These are phyloP conservation scores for Botrytis pseudocinerea DNA, from an alignment of 2,329 filamentous ascomycete species.

Conservation along the genomic window DNA sequence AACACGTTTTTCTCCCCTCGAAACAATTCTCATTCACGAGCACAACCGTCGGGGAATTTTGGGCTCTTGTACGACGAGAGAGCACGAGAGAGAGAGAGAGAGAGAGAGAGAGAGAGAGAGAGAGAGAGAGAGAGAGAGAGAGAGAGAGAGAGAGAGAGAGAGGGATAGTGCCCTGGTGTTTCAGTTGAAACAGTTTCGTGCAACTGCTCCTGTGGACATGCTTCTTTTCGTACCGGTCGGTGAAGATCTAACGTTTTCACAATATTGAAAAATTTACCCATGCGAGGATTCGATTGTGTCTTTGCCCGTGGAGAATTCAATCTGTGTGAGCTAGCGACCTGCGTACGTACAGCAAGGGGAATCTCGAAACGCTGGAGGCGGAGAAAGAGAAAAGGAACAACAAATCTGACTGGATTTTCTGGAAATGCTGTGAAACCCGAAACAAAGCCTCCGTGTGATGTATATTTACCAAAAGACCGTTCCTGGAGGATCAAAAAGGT, in stretches of 20 bases:
- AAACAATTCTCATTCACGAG: not conserved
- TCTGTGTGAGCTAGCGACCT: not conserved
- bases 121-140: not conserved
- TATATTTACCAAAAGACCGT: not conserved
- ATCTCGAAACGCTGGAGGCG: not conserved
- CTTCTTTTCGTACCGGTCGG: not conserved
- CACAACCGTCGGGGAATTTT: not conserved
- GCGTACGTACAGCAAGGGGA: not conserved
- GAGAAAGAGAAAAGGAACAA: not conserved
- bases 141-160: too few relatives aligned
- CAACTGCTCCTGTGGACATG: too few relatives aligned
- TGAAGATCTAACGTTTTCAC: not conserved
- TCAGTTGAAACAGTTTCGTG: conserved; percentile 3
- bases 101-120: too few relatives aligned
- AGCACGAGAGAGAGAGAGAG: not conserved
- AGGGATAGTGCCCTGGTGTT: not conserved
- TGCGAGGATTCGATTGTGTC: not conserved
- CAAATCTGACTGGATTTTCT: not conserved
- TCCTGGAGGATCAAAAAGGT: conserved; percentile 12
- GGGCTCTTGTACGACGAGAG: not conserved
- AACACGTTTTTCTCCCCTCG: not conserved
- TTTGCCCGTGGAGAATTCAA: not conserved
- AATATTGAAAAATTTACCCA: not conserved
- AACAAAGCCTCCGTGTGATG: not conserved
- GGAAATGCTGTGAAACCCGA: not conserved